These are phyloP conservation scores for Phaeolepiota aurea DNA, from an alignment of 768 basidiomycete species.

Conservation along the genomic window DNA sequence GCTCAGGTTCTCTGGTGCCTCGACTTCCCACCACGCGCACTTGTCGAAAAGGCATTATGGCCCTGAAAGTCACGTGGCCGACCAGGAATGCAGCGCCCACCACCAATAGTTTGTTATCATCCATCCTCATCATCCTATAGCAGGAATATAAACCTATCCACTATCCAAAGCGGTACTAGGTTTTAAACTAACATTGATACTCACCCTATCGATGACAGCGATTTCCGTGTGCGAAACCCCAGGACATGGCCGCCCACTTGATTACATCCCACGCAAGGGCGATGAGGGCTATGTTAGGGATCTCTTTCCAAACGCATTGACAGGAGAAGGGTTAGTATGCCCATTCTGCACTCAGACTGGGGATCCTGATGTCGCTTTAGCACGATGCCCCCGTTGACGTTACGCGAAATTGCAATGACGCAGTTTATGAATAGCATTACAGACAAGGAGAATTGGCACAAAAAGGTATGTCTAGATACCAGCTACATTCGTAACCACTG, in stretches of 20 bases:
- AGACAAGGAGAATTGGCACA: constrained; percentile 1
- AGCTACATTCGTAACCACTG: neutral
- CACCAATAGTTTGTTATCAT: too few species aligned
- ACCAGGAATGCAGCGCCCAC: too few species aligned
- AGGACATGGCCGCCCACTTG: neutral
- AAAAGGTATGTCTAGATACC: neutral
- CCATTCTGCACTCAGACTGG: neutral
- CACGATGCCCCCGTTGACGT: neutral
- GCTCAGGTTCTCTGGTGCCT: too few species aligned
- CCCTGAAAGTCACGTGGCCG: too few species aligned
- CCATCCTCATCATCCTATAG: too few species aligned
- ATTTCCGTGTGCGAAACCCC: too few species aligned
- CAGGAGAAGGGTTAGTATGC: neutral
- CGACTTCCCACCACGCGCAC: too few species aligned
- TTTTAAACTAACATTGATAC: too few species aligned
- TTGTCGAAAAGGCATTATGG: too few species aligned
- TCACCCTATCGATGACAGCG: too few species aligned
- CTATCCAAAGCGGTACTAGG: too few species aligned
- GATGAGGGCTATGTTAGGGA: neutral
- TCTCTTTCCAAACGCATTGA: neutral
- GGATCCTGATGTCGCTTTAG: neutral
- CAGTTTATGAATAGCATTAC: neutral
- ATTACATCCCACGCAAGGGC: neutral
- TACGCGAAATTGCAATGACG: neutral
- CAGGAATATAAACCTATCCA: too few species aligned